Base-by-base conservation (phyloP, 129 eudicot genomes). In the Lactuca sativa region DNA sequence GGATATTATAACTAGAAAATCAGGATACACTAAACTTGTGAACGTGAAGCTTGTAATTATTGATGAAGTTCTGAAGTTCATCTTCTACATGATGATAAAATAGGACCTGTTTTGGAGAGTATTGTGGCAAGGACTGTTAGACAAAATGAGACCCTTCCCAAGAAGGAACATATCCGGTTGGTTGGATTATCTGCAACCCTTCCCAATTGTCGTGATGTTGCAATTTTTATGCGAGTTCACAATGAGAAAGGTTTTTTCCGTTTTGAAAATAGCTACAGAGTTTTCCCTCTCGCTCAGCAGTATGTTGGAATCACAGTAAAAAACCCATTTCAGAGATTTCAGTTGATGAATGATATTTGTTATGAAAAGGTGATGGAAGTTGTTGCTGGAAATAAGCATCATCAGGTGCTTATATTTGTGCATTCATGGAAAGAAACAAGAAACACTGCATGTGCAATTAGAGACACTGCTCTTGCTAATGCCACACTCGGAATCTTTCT, bases 101-200 rank as follows among this genome's bases (percentile, higher is more conserved):
- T 95, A 83, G 96, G 98, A 40, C 97, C 99, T 66, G 97, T 93
- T 18, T 72, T 93, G 59, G 99, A 93, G 67, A 93, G 92, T 75
- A 89, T 93, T n/a, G 89, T 93, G 56, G 96, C 95, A 14, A 89
- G 96, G 77, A 89, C 98, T 58, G 92, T 93, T 52, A 77, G 99
- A 59, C 98, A 93, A 56, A 83, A 87, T 67, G 99, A 93, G 82
- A 83, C 97, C 34, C 21, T 21, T 21, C 21, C 21, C 21, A 89
- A 95, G n/a, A 89, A 87, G 56, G 99, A 93, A 81, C 91, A 93
- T 71, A 93, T 93, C 70, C 90, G 98, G n/a, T 75, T 93, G 67
- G 96, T 93, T 72, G 98, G 95, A 2, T 72, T 93, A 70, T 93
- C 98, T 12, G 95, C 96, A 14, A 89, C 95, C 0, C 95, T 93